A percentile compares a stretch with the other conserved stretches of the same genome.
Evolutionary conservation across 192 early-diverging fungal genomes (phyloP).

Genomic region (Coemansia sp.): DNA sequence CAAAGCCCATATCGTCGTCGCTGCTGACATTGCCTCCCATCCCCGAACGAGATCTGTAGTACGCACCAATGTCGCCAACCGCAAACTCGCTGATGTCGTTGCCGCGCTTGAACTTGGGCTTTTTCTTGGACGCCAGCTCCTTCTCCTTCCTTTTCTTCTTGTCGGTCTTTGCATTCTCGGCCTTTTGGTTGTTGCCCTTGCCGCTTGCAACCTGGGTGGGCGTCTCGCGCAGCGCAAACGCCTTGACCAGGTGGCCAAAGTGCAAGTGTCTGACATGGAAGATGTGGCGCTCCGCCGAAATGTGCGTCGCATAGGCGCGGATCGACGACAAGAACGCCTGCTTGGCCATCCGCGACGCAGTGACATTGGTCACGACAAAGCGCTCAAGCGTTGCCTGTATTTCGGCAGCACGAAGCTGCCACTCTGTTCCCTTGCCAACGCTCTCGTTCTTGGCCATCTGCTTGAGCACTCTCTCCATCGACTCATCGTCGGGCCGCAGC

Average conservation of each 20-base stretch:
- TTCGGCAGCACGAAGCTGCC: slow-evolving; percentile 50
- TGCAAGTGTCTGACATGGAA: slow-evolving; percentile 96
- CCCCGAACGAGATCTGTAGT: slow-evolving; percentile 37
- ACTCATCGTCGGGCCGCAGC: slow-evolving; percentile 61
- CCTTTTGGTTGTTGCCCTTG: slow-evolving; percentile 54
- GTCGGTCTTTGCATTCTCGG: slow-evolving; percentile 31
- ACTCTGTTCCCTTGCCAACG: slow-evolving; percentile 34
- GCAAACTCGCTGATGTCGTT: slow-evolving; percentile 59
- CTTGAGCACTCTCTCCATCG: slow-evolving; percentile 59
- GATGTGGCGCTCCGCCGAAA: slow-evolving; percentile 77
- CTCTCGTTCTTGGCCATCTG: slow-evolving; percentile 58
- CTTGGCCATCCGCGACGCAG: slow-evolving; percentile 60
- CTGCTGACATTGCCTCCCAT: slow-evolving; percentile 18
- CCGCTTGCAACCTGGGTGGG: slow-evolving; percentile 65
- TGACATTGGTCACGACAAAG: slow-evolving; percentile 32
- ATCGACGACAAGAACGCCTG: slow-evolving; percentile 86
- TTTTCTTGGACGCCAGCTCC: slow-evolving; percentile 44
- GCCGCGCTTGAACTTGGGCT: slow-evolving; percentile 46
- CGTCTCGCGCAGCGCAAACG: slow-evolving; percentile 93
- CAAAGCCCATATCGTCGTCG: slow-evolving; percentile 14
- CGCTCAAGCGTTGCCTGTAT: slow-evolving; percentile 49
- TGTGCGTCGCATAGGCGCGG: slow-evolving; percentile 93
- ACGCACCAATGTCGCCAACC: slow-evolving; percentile 50
- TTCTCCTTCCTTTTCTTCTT: slow-evolving; percentile 45
- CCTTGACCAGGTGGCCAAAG: slow-evolving; percentile 94